These are phyloP conservation scores for Capsella rubella DNA, from an alignment of 441 rosid species.

Conservation along the genomic window DNA sequence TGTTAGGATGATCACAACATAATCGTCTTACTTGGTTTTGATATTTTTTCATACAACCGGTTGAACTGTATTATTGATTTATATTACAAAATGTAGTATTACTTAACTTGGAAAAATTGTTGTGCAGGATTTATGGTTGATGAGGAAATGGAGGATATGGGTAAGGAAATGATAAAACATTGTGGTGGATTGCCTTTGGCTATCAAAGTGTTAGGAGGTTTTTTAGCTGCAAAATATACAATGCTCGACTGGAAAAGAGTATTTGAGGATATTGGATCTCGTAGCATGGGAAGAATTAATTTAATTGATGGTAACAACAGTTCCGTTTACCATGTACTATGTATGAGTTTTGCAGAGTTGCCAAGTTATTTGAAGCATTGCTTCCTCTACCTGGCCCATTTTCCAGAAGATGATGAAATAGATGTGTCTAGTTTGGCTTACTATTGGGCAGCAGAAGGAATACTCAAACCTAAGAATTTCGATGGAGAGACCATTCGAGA, in stretches of 20 bases:
- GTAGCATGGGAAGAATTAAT: background rate
- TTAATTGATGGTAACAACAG: background rate
- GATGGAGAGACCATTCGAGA: slow-evolving; percentile 7
- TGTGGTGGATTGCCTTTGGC: slow-evolving; percentile 43
- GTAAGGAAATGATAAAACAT: slow-evolving; percentile 23
- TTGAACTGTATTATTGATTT: background rate
- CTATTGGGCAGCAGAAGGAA: background rate
- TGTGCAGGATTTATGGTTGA: background rate
- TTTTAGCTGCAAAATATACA: slow-evolving; percentile 21
- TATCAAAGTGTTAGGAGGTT: slow-evolving; percentile 27
- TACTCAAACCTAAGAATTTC: background rate
- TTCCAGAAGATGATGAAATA: background rate
- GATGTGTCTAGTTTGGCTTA: background rate
- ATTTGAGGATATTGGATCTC: slow-evolving; percentile 8
- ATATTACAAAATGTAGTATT: background rate
- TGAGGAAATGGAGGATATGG: slow-evolving; percentile 20
- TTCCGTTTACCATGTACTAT: slow-evolving; percentile 15
- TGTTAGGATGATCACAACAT: background rate
- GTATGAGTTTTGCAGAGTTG: background rate
- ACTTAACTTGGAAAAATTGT: background rate
- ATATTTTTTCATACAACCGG: background rate
- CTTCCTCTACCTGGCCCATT: background rate
- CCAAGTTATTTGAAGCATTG: slow-evolving; percentile 6
- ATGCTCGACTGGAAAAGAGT: background rate
- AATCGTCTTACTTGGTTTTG: too few species aligned